phyloP scores from a whole-genome alignment of 2,329 filamentous ascomycete species.

The Lecanicillium sp. region DNA sequence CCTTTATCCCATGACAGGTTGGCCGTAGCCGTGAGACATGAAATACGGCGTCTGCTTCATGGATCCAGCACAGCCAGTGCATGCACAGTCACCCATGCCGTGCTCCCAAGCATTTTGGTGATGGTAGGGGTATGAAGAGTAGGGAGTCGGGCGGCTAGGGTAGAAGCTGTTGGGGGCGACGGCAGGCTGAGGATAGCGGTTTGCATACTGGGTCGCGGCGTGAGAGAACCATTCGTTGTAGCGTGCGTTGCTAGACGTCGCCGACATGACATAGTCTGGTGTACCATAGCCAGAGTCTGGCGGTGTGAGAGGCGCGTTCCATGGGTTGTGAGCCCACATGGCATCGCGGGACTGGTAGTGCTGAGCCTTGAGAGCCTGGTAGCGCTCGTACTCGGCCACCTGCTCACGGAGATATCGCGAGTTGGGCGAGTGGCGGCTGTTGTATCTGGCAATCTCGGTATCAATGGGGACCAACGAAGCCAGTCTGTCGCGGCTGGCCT shows the following conservation, averaged over 20 bases:
- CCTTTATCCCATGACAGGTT: constrained; percentile 45
- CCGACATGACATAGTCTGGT: constrained; percentile 48
- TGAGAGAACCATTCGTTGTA: constrained; percentile 52
- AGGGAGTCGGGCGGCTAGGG: constrained; percentile 33
- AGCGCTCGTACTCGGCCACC: constrained; percentile 43
- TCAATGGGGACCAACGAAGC: constrained; percentile 41
- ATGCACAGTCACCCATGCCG: constrained; percentile 40
- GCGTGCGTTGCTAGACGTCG: constrained; percentile 43
- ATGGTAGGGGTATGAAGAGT: constrained; percentile 33
- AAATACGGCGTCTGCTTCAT: constrained; percentile 42
- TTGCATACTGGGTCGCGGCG: constrained; percentile 32
- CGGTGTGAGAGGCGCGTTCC: constrained; percentile 45
- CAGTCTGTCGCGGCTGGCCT: constrained; percentile 41
- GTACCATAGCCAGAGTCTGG: constrained; percentile 55
- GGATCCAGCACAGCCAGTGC: constrained; percentile 34
- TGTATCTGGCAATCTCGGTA: constrained; percentile 29
- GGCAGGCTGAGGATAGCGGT: constrained; percentile 34
- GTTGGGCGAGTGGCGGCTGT: constrained; percentile 27
- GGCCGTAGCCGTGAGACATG: constrained; percentile 38
- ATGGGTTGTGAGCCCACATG: constrained; percentile 35
- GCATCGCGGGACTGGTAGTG: constrained; percentile 37
- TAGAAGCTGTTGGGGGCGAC: constrained; percentile 31
- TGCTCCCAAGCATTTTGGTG: constrained; percentile 40
- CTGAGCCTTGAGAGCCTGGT: constrained; percentile 35
- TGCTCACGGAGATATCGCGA: constrained; percentile 46